A percentile compares a stretch with the other conserved stretches of the same genome.
Conservation (phyloP, 176 grass and related monocot species). For the Microstegium vimineum region DNA sequence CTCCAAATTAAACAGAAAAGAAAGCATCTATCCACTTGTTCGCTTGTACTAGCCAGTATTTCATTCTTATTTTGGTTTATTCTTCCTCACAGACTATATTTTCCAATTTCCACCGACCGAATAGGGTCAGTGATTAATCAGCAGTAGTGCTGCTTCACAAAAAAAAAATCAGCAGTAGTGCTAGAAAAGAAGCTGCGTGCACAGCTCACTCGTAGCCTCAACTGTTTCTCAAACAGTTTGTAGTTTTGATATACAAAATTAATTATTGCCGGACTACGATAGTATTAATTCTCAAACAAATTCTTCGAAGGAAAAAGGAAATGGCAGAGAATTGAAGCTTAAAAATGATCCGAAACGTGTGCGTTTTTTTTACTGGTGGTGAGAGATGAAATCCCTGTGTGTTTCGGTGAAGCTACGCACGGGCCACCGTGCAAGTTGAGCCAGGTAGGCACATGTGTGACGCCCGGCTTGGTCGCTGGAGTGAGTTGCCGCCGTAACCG, state of each 20-base stretch:
- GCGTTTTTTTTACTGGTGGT: background rate
- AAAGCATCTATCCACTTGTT: too few species aligned
- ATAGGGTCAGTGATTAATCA: background rate
- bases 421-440: background rate
- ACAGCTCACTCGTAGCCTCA: background rate
- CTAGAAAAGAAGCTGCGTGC: background rate
- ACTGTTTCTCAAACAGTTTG: too few species aligned
- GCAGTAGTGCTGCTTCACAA: too few species aligned
- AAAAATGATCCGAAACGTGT: background rate
- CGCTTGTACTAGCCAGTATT: too few species aligned
- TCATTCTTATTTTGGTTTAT: too few species aligned
- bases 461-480: background rate
- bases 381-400: background rate
- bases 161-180: too few species aligned
- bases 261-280: too few species aligned
- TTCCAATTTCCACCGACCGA: too few species aligned
- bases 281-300: too few species aligned
- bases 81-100: too few species aligned
- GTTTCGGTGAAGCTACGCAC: background rate
- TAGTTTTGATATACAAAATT: too few species aligned
- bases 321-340: background rate
- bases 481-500: background rate
- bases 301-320: background rate
- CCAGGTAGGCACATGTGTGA: too few species aligned
- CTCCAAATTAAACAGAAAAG: background rate